Evolutionary conservation across 2,329 filamentous ascomycete species (phyloP).

Genomic region (Pestalotiopsis sp.): DNA sequence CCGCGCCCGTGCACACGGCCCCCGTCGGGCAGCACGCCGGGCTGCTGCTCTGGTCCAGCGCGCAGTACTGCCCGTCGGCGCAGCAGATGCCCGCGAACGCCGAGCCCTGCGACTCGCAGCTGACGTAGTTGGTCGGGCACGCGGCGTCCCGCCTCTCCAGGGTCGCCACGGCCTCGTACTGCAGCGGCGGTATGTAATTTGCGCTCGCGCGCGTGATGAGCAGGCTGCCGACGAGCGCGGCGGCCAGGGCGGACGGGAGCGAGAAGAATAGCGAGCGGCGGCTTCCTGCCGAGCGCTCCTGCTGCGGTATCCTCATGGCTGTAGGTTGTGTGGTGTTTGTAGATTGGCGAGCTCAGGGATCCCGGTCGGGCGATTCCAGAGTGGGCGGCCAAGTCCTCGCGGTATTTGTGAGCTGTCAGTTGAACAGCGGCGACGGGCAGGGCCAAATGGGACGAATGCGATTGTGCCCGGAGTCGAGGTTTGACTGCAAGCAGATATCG

Average conservation of each 20-base stretch:
- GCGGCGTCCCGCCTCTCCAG: constrained; percentile 27
- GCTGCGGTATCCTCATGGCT: constrained; percentile 4
- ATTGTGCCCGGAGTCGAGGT: not conserved
- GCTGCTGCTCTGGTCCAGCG: constrained; percentile 46
- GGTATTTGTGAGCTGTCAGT: not conserved
- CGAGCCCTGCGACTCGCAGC: constrained; percentile 47
- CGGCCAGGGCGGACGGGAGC: not conserved
- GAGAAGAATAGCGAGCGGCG: not conserved
- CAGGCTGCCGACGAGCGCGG: not conserved
- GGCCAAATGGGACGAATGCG: not conserved
- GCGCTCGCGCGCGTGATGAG: constrained; percentile 1
- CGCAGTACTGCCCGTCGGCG: constrained; percentile 49
- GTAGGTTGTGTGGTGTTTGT: not conserved
- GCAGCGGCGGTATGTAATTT: constrained; percentile 16
- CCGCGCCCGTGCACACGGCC: constrained; percentile 56
- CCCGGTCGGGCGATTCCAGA: not conserved
- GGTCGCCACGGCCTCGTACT: constrained; percentile 24
- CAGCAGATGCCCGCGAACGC: constrained; percentile 53
- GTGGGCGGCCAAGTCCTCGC: not conserved
- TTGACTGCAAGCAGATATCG: not conserved
- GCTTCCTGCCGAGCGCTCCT: not conserved
- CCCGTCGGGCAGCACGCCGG: constrained; percentile 56
- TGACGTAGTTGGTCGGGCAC: constrained; percentile 51
- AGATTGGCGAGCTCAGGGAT: not conserved
- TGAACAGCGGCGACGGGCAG: not conserved